Conservation (phyloP, 352 stramenopile genomes). For the Paralagenidium karlingii region DNA sequence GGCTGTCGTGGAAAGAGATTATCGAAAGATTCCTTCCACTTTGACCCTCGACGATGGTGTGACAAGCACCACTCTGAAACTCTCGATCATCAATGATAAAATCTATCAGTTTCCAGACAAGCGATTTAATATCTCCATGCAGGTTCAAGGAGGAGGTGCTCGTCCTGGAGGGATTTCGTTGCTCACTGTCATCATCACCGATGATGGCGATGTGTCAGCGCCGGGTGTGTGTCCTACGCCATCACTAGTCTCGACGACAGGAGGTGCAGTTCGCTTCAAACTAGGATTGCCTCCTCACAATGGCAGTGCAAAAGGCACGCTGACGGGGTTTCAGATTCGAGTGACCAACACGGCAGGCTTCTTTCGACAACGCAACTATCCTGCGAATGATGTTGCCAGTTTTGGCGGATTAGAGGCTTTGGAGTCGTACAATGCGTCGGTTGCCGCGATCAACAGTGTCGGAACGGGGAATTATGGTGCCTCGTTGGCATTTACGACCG, state of each 20-base stretch:
- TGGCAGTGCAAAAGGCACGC: constrained; percentile 18
- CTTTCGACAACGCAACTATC: too few relatives aligned
- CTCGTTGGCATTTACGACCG: constrained; percentile 21
- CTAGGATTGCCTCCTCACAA: constrained; percentile 26
- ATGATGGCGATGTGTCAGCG: constrained; percentile 32
- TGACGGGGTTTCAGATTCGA: constrained; percentile 11
- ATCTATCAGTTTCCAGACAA: constrained; percentile 38
- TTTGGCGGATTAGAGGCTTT: constrained; percentile 19
- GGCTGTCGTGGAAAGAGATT: constrained; percentile 28
- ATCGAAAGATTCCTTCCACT: constrained; percentile 11
- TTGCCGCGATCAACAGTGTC: constrained; percentile 20
- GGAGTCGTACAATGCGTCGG: constrained; percentile 19
- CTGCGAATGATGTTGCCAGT: neutral
- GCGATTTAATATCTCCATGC: constrained; percentile 22
- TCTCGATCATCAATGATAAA: constrained; percentile 49
- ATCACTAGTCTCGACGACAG: constrained; percentile 12
- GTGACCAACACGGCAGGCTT: constrained; percentile 5
- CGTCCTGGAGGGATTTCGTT: constrained; percentile 2
- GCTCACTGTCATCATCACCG: constrained; percentile 25
- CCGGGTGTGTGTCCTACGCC: constrained; percentile 15
- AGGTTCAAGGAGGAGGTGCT: constrained; percentile 13
- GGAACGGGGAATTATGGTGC: constrained; percentile 21
- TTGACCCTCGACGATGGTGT: constrained; percentile 26
- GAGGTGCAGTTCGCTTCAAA: constrained; percentile 20
- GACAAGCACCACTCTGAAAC: constrained; percentile 15